A percentile compares a stretch with the other conserved stretches of the same genome.
These are phyloP conservation scores for Laguncularia racemosa DNA, from an alignment of 345 rosid genomes.

Conservation along the genomic window DNA sequence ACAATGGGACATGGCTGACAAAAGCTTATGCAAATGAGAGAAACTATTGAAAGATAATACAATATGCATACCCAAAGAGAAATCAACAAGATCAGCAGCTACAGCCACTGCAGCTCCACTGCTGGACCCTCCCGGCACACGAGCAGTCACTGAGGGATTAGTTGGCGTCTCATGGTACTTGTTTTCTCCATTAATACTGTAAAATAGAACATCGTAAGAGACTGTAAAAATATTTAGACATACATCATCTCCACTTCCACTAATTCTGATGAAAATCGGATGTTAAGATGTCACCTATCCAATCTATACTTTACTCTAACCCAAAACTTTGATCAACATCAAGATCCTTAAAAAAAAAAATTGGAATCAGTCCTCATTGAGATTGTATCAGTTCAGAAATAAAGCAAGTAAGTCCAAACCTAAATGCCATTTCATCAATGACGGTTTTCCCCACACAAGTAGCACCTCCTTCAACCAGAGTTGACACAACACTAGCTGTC, in stretches of 20 bases:
- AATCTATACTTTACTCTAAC: not conserved
- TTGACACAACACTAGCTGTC: slow-evolving; percentile 54
- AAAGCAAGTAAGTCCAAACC: slow-evolving; percentile 28
- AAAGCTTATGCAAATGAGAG: not conserved
- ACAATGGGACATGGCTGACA: too few relatives aligned
- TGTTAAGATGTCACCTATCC: too few relatives aligned
- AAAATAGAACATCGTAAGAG: slow-evolving; percentile 15
- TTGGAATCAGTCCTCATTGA: too few relatives aligned
- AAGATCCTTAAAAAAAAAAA: too few relatives aligned
- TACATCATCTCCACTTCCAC: not conserved
- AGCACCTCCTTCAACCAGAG: slow-evolving; percentile 91
- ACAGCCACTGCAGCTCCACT: slow-evolving; percentile 97
- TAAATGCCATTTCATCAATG: slow-evolving; percentile 74
- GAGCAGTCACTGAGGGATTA: slow-evolving; percentile 68
- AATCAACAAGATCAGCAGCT: slow-evolving; percentile 79
- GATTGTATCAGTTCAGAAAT: not conserved
- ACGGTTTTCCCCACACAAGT: slow-evolving; percentile 90
- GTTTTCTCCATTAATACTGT: slow-evolving; percentile 84
- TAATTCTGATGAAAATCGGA: too few relatives aligned
- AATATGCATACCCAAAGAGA: slow-evolving; percentile 59
- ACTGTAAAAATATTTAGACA: slow-evolving; percentile 3
- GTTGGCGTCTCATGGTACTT: slow-evolving; percentile 77
- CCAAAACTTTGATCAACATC: slow-evolving; percentile 1
- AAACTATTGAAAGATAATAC: not conserved
- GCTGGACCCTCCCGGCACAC: slow-evolving; percentile 83